phyloP scores from a whole-genome alignment of 805 yeast species.

The Wickerhamiella australiensis region DNA sequence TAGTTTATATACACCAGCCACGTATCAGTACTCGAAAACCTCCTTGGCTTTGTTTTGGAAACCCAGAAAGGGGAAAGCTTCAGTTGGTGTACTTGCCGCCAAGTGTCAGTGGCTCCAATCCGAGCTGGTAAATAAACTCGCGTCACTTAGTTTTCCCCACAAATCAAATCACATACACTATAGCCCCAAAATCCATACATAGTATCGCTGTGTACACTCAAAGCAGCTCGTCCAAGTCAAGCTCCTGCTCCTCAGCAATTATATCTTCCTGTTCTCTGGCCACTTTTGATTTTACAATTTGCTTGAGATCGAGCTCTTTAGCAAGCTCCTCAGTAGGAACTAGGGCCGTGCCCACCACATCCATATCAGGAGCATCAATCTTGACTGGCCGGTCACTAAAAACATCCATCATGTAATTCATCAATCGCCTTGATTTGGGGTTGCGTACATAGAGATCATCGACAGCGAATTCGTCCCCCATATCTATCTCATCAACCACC shows the following conservation, averaged over 20 bases:
- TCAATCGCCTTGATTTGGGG: constrained; percentile 8
- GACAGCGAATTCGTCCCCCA: not conserved
- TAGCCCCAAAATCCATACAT: too few relatives aligned
- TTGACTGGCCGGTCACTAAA: not conserved
- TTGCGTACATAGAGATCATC: constrained; percentile 5
- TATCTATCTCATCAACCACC: constrained; percentile 15
- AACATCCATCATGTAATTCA: constrained; percentile 4
- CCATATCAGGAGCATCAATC: not conserved
- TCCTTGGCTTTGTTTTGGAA: too few relatives aligned
- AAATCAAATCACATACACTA: too few relatives aligned
- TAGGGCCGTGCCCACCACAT: not conserved
- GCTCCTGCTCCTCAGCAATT: constrained; percentile 9
- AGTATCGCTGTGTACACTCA: too few relatives aligned
- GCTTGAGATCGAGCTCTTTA: constrained; percentile 9
- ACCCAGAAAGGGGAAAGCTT: too few relatives aligned
- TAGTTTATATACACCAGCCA: too few relatives aligned
- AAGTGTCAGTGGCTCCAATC: too few relatives aligned
- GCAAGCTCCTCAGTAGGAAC: not conserved
- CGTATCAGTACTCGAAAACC: too few relatives aligned
- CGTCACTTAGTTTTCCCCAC: too few relatives aligned
- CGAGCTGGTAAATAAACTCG: too few relatives aligned
- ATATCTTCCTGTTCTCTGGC: constrained; percentile 2
- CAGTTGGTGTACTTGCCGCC: too few relatives aligned
- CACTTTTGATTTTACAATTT: constrained; percentile 1
- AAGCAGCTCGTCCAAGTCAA: constrained; percentile 11